Evolutionary conservation across 371 early-diverging fungal genomes (phyloP), one percentile per base, ranked within the genome.

Genomic region (Circinella umbellata): DNA sequence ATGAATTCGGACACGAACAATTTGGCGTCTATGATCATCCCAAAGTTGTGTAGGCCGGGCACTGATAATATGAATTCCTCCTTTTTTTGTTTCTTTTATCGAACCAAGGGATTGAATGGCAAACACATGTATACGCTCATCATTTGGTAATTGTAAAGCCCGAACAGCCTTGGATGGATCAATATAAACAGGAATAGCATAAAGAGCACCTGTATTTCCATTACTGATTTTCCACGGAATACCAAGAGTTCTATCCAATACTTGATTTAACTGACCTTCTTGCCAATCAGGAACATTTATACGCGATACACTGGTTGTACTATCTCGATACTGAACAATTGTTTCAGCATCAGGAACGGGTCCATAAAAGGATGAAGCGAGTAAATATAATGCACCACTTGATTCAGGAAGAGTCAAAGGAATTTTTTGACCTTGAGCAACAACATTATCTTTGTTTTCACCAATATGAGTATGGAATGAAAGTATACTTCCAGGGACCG

Each of bases 231-330:
- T 36, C n/a, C 71, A 73, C 1, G 61, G 36, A 1, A 70, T 20
- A 39, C 48, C 55, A 49, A 71, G 66, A 17, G 64, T 46, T 3
- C 73, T 42, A n/a, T 57, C 57, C 8, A 57, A n/a, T 27, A 67
- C 36, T 38, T 69, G 60, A 42, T 36, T 11, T 61, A 63, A 36
- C 4, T 73, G 73, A 38, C 62, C 20, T 48, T 66, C 77, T 64
- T 78, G 76, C 81, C 79, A 80, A 54, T 80, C 81, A 18, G 81
- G 78, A 47, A 80, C 60, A 13, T 66, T 66, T 13, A 80, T 9
- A 8, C 60, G 36, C 0, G 77, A 75, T 15, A 42, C 49, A 17
- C 55, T 60, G 14, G 55, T 38, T 0, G 78, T 60, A 4, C 77
- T 74, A 55, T 80, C 81, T n/a, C 59, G 57, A 53, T 80, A 80